Percentiles rank a stretch among this genome's conserved stretches.
These are phyloP conservation scores for Cardamine resedifolia DNA, from an alignment of 345 rosid genomes.

Conservation along the genomic window DNA sequence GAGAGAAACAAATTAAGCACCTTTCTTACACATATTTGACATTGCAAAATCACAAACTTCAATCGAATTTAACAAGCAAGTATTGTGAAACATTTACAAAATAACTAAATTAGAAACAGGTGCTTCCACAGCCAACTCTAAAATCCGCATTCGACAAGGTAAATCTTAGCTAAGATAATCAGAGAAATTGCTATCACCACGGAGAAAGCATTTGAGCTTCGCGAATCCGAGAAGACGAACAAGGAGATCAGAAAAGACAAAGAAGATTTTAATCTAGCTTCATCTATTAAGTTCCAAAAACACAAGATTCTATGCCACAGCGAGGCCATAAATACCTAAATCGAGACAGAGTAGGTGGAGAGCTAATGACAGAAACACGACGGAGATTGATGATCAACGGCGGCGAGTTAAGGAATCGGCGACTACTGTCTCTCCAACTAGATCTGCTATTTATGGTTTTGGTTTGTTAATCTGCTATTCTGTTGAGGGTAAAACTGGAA, in stretches of 20 bases:
- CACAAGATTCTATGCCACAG: neutral
- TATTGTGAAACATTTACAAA: neutral
- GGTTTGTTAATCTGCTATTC: neutral
- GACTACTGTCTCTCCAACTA: neutral
- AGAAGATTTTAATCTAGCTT: constrained; percentile 11
- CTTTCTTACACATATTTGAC: neutral
- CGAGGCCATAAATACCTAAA: neutral
- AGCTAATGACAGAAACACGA: neutral
- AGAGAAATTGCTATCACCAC: neutral
- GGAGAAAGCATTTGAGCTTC: neutral
- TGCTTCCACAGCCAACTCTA: neutral
- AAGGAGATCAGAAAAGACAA: too few species aligned
- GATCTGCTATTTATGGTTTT: constrained; percentile 17
- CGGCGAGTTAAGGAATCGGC: neutral
- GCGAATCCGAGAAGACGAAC: neutral
- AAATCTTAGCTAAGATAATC: neutral
- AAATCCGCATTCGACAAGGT: neutral
- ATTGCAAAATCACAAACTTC: neutral
- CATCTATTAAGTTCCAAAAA: neutral
- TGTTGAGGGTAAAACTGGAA: neutral
- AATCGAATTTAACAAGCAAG: neutral
- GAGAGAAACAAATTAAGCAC: neutral
- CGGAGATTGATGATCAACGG: constrained; percentile 8
- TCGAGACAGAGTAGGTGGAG: neutral
- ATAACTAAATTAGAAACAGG: neutral